Evolutionary conservation across 805 yeast species (phyloP), one percentile per base, ranked within the genome.

Genomic region (Yarrowia yakushimensis): DNA sequence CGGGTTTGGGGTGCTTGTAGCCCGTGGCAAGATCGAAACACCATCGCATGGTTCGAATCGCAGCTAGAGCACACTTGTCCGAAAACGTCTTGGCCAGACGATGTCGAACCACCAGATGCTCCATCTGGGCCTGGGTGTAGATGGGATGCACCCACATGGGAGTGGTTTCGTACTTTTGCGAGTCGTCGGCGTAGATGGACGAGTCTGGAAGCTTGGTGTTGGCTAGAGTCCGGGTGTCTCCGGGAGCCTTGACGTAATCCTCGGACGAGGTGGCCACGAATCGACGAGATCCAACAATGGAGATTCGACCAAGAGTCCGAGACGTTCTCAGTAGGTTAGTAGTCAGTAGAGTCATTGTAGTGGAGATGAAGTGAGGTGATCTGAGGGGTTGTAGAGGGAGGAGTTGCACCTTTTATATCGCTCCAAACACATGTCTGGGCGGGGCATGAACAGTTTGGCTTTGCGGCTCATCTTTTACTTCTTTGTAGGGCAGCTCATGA

Each of bases 11-110:
- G 66, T 85, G 86, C 62, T 75, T 79, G 73, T 86, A 86, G 2
- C 89, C 88, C 0, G 91, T 85, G 55, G 78, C 80, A 18, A 79
- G 70, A 70, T 86, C 90, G 71, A 86, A 86, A n/a, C 76, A 63
- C 4, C 73, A 66, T 64, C 90, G 74, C 61, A 81, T 74, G 42
- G 74, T 66, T 64, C 69, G 70, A 69, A 85, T 79, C 28, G 81
- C 77, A 8, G 73, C 66, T 64, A 72, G 78, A 9, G 90, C 88
- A 17, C 84, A 69, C 60, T 73, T 75, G 69, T 86, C 91, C 13
- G 61, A 55, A 7, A 27, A 55, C 11, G 61, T 55, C 48, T 39
- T 41, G 36, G 61, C 61, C 17, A 69, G 70, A 36, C 87, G 73
- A 71, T 86, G 91, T 36, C 80, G 82, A 59, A 75, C 76, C 30